Evolutionary conservation across 1,284 basidiomycete species (phyloP), one percentile per base, ranked within the genome.

Genomic region (Schizophyllum amplum): DNA sequence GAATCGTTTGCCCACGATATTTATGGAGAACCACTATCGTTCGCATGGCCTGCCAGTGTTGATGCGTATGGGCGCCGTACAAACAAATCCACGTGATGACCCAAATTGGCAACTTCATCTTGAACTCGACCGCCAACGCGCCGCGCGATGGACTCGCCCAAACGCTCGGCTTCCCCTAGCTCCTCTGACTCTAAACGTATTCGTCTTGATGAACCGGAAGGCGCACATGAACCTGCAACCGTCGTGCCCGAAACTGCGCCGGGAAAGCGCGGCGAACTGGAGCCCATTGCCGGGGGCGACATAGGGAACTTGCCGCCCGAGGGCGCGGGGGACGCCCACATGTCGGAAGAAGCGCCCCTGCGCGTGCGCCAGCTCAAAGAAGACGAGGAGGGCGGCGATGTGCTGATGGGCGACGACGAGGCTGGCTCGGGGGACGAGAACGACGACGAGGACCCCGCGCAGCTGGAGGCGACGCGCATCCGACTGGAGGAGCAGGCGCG

Each of bases 401-500:
- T 88, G 59, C 87, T 82, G 33, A 90, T 87, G 88, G 85, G 75
- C 21, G 86, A 87, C 57, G 85, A 89, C 59, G 85, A 87, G 64
- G 80, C 68, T 4, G 86, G 83, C 57, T 87, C 83, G 5, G 87
- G 75, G 22, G 84, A 87, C 57, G 86, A 88, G 62, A 82, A 83
- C 62, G 85, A 87, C 66, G 85, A 85, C 11, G 89, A 91, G 64
- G 89, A 92, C 71, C 84, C 87, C 4, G 87, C 88, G 1, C 86
- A 87, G 65, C 76, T 88, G 25, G 89, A 92, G 66, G 87, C 89
- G 21, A 87, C 87, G 64, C 81, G 90, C 60, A 72, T 83, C 53
- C 81, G 83, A 47, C 82, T 93, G 22, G 91, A 94, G 65, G 89
- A 91, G 63, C 89, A 93, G 67, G 93, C 93, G 47, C 83, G 89